Conservation (phyloP, 495 filamentous ascomycete species). For the Tuber borchii region DNA sequence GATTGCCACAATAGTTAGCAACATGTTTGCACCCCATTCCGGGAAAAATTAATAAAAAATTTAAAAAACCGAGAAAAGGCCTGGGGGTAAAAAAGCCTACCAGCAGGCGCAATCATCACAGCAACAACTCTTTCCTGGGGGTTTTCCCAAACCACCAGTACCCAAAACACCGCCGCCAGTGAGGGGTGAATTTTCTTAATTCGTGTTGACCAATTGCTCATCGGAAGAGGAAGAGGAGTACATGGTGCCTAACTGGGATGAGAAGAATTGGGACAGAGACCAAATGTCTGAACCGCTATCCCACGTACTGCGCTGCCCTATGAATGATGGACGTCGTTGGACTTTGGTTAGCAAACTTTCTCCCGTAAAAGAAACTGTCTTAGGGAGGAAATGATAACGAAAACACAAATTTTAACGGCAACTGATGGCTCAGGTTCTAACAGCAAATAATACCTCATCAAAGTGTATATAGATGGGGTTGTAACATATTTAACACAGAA, state of each 20-base stretch:
- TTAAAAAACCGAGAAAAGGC: background rate
- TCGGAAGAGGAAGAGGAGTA: constrained; percentile 12
- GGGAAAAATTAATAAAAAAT: background rate
- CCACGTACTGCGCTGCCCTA: background rate
- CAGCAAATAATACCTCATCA: constrained; percentile 26
- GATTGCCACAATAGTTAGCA: constrained; percentile 6
- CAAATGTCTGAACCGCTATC: constrained; percentile 5
- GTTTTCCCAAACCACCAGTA: constrained; percentile 30
- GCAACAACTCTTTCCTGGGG: constrained; percentile 25
- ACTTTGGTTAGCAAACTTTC: background rate
- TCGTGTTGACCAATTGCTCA: constrained; percentile 14
- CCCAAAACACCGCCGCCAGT: constrained; percentile 25
- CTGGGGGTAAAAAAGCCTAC: constrained; percentile 15
- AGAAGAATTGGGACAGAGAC: background rate
- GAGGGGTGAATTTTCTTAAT: constrained; percentile 34
- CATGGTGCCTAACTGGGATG: constrained; percentile 15
- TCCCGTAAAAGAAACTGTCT: background rate
- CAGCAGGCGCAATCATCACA: constrained; percentile 26
- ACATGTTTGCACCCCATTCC: background rate
- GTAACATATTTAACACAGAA: constrained; percentile 17
- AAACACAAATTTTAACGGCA: background rate
- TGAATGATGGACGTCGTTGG: background rate
- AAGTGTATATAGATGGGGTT: constrained; percentile 25
- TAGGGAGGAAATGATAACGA: background rate
- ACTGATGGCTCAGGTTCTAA: constrained; percentile 12